Percentiles rank a stretch among this genome's conserved stretches.
phyloP scores from a whole-genome alignment of 371 early-diverging fungal genomes.

The Mucor piriformis region DNA sequence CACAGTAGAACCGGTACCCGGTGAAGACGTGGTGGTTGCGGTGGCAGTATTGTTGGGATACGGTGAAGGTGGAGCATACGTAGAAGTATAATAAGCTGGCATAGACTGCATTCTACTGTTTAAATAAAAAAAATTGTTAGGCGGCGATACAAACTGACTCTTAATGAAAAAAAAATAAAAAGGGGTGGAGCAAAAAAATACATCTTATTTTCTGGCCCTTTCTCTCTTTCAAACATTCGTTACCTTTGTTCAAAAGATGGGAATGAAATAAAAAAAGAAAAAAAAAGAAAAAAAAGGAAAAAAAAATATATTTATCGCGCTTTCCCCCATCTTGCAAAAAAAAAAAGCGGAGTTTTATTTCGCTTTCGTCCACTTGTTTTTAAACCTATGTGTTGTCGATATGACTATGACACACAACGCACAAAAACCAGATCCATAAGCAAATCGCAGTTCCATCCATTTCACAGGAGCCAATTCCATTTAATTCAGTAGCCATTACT shows the following conservation, averaged over 20 bases:
- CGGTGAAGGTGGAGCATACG: slow-evolving; percentile 25
- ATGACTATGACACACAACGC: no score
- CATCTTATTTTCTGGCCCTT: neutral
- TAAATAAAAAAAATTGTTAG: neutral
- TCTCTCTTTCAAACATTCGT: no score
- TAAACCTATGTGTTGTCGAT: no score
- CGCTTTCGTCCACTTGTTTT: neutral
- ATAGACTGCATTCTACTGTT: neutral
- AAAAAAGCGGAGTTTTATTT: neutral
- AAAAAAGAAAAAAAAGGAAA: neutral
- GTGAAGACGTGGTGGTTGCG: slow-evolving; percentile 8
- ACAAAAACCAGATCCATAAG: no score
- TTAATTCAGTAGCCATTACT: no score
- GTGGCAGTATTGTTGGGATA: neutral
- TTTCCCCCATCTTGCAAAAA: neutral
- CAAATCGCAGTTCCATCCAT: no score
- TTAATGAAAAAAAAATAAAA: slow-evolving; percentile 11
- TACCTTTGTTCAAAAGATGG: no score
- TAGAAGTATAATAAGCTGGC: slow-evolving; percentile 5
- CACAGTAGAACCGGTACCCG: slow-evolving; percentile 20
- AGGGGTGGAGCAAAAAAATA: neutral
- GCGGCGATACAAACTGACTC: slow-evolving; percentile 31
- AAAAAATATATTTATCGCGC: neutral
- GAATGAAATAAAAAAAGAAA: neutral
- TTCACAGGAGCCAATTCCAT: no score